Evolutionary conservation across 1,139 yeast species (phyloP), one percentile per base, ranked within the genome.

Genomic region (Meyerozyma smithsonii): DNA sequence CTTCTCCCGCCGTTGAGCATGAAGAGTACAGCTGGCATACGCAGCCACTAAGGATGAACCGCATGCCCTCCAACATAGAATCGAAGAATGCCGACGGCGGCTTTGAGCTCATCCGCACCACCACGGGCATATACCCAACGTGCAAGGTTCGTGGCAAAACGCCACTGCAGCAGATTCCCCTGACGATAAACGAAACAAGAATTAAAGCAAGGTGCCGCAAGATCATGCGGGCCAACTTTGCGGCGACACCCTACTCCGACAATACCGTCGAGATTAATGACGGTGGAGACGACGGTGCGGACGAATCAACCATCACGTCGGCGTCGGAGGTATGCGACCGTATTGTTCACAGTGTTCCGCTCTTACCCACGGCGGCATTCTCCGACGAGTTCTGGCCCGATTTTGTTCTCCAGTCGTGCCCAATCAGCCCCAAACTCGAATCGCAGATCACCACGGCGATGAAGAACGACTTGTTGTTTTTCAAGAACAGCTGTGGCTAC

Each of bases 331-430:
- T 3, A 11, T 23, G 15, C 6, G 30, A 14, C 17, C 30, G 30
- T 4, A 4, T 23, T 8, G 16, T 16, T 8, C 12, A 16, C 28
- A 14, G 12, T 10, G n/a, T 10, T 8, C 48, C 52, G n/a, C 50
- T 72, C 32, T 58, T 66, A 8, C 69, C 78, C 0, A 56, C 62
- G 40, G 73, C 71, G 4, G 81, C 81, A 5, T 77, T 70, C 46
- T 58, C 70, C 4, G 78, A 75, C 32, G 77, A 74, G 44, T 77
- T 65, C 48, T 56, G 79, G 38, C 77, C 81, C 0, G 81, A 76
- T 47, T 77, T 71, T 48, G 58, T 62, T 4, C 48, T 75, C 16
- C 75, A 72, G 58, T 66, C 78, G 21, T 74, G 80, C 49, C 75
- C 51, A 3, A 48, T 70, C 11, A 64, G 68, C 32, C 68, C 74